These are phyloP conservation scores for Carallia brachiata DNA, from an alignment of 345 rosid species.

Conservation along the genomic window DNA sequence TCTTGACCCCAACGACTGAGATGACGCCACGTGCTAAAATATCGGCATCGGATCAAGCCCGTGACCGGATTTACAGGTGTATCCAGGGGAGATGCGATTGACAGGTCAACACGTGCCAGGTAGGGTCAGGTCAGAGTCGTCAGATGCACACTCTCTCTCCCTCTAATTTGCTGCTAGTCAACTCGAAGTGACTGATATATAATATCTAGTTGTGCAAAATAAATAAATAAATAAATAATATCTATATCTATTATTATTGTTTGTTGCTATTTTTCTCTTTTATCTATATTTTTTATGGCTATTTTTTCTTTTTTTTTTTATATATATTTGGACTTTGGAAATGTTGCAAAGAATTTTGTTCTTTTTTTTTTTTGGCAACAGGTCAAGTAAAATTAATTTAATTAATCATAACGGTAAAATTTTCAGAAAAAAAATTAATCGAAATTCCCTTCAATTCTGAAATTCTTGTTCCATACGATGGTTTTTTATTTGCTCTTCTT, in stretches of 20 bases:
- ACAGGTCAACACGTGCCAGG: conserved; percentile 14
- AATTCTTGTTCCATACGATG: too few relatives aligned
- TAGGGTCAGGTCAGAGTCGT: not conserved
- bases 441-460: too few relatives aligned
- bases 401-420: too few relatives aligned
- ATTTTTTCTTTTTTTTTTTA: too few relatives aligned
- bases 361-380: not conserved
- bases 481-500: too few relatives aligned
- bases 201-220: too few relatives aligned
- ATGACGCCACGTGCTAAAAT: not conserved
- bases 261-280: not conserved
- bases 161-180: not conserved
- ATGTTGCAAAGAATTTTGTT: not conserved
- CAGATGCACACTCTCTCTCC: not conserved
- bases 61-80: conserved; percentile 1
- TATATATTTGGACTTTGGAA: not conserved
- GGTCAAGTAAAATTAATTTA: too few relatives aligned
- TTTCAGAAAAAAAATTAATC: too few relatives aligned
- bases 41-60: not conserved
- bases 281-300: too few relatives aligned
- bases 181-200: conserved; percentile 12
- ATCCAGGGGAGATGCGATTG: conserved; percentile 9
- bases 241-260: not conserved
- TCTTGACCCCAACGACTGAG: not conserved
- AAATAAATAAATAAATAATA: too few relatives aligned